Percentiles rank a stretch among this genome's conserved stretches.
Conservation (phyloP, 202 grass and related monocot genomes). For the Dendrocalamus latiflorus region DNA sequence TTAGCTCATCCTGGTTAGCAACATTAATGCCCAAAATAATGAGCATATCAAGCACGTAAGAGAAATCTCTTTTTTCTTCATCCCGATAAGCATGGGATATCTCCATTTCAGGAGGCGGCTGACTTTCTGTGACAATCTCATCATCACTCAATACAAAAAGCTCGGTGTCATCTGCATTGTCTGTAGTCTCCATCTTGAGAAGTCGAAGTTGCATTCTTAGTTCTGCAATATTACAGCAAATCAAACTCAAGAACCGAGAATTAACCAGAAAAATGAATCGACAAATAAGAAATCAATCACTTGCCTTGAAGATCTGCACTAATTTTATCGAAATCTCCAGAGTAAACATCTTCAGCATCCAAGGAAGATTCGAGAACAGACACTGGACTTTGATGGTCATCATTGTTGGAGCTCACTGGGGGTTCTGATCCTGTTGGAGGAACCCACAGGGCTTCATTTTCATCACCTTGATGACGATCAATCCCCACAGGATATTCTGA, state of each 20-base stretch:
- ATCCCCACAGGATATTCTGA: slow-evolving; percentile 13
- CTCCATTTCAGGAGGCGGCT: slow-evolving; percentile 43
- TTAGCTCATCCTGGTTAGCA: slow-evolving; percentile 38
- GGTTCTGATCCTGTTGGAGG: slow-evolving; percentile 27
- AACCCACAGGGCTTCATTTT: slow-evolving; percentile 5
- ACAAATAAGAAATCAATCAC: slow-evolving; percentile 12
- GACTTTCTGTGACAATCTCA: slow-evolving; percentile 23
- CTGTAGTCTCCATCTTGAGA: slow-evolving; percentile 71
- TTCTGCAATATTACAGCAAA: slow-evolving; percentile 56
- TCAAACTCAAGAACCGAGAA: slow-evolving; percentile 16
- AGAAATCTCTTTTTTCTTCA: slow-evolving; percentile 86
- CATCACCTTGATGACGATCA: slow-evolving; percentile 12
- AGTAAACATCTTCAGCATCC: slow-evolving; percentile 63
- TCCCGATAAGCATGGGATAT: slow-evolving; percentile 48
- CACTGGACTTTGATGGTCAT: slow-evolving; percentile 78
- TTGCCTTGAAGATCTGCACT: slow-evolving; percentile 96
- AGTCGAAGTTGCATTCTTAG: slow-evolving; percentile 87
- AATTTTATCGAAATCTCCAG: slow-evolving; percentile 91
- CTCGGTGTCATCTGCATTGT: slow-evolving; percentile 32
- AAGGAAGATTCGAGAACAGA: slow-evolving; percentile 83
- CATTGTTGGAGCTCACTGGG: slow-evolving; percentile 32
- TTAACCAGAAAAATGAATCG: neutral
- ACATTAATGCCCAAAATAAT: slow-evolving; percentile 43
- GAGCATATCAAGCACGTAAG: slow-evolving; percentile 72
- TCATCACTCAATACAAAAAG: slow-evolving; percentile 54